A percentile compares a stretch with the other conserved stretches of the same genome.
Conservation (phyloP, 2,329 filamentous ascomycete genomes). For the Paracorniculantispora psalliotae region DNA sequence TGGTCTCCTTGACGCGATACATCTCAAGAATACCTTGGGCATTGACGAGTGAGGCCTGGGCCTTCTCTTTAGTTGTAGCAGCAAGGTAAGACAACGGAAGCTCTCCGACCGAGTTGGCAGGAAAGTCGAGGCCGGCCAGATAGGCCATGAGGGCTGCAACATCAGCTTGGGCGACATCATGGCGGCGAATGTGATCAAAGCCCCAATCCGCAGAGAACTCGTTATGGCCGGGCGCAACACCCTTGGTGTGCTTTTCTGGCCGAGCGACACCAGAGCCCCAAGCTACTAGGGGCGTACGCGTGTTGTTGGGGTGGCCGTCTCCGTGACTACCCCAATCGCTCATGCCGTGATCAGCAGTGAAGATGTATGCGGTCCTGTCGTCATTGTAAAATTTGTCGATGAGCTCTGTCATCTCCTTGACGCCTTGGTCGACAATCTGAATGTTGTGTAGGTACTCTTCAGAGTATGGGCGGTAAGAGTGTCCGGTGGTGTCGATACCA, state of each 20-base stretch:
- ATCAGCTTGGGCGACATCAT: slow-evolving; percentile 92
- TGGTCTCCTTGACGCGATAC: slow-evolving; percentile 88
- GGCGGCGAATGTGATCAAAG: slow-evolving; percentile 71
- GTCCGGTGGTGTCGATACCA: slow-evolving; percentile 86
- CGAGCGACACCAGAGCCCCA: slow-evolving; percentile 90
- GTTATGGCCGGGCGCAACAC: slow-evolving; percentile 74
- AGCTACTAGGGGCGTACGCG: slow-evolving; percentile 81
- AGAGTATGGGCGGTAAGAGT: slow-evolving; percentile 83
- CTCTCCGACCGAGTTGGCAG: slow-evolving; percentile 93
- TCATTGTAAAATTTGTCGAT: slow-evolving; percentile 83
- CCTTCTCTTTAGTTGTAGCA: slow-evolving; percentile 68
- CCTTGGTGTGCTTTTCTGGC: slow-evolving; percentile 54
- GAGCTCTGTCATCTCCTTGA: slow-evolving; percentile 74
- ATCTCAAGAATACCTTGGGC: slow-evolving; percentile 86
- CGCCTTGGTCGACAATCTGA: slow-evolving; percentile 85
- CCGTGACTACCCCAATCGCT: slow-evolving; percentile 99
- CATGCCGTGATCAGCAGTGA: slow-evolving; percentile 98
- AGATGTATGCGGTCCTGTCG: slow-evolving; percentile 86
- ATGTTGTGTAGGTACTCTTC: slow-evolving; percentile 94
- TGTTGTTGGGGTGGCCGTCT: slow-evolving; percentile 96
- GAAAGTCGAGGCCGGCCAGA: slow-evolving; percentile 79
- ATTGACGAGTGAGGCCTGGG: slow-evolving; percentile 78
- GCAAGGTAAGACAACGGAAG: slow-evolving; percentile 79
- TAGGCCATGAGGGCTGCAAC: slow-evolving; percentile 95
- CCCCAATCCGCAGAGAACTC: slow-evolving; percentile 89